Evolutionary conservation across 257 asterid species (phyloP).

Genomic region (Capsicum chinense): DNA sequence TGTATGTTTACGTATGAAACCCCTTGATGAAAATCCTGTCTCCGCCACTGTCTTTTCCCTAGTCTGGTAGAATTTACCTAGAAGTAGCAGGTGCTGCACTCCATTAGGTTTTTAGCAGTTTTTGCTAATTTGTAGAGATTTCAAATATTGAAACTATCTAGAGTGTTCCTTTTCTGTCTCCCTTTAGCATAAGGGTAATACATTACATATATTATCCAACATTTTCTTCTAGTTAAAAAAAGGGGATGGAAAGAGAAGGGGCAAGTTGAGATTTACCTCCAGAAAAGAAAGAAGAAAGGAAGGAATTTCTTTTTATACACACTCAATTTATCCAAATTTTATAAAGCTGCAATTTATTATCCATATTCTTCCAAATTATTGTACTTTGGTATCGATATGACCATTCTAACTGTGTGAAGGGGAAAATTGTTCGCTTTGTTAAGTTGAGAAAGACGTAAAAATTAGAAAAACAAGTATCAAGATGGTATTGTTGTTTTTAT

Average conservation of each 20-base stretch:
- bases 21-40: no score
- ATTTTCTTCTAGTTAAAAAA: background rate
- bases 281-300: background rate
- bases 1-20: no score
- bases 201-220: background rate
- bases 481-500: background rate
- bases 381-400: background rate
- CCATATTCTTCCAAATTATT: slow-evolving; percentile 2
- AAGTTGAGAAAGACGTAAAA: background rate
- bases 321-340: slow-evolving; percentile 13
- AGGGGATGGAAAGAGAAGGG: slow-evolving; percentile 20
- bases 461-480: background rate
- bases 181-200: background rate
- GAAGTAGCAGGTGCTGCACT: background rate
- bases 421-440: background rate
- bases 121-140: background rate
- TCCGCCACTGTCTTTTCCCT: background rate
- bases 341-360: background rate
- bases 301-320: background rate
- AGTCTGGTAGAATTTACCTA: background rate
- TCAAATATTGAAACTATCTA: background rate
- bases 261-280: background rate
- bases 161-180: background rate
- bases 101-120: slow-evolving; percentile 14
- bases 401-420: background rate